Evolutionary conservation across 2,329 filamentous ascomycete species (phyloP), one percentile per base, ranked within the genome.

Genomic region (Aspergillus carbonarius): DNA sequence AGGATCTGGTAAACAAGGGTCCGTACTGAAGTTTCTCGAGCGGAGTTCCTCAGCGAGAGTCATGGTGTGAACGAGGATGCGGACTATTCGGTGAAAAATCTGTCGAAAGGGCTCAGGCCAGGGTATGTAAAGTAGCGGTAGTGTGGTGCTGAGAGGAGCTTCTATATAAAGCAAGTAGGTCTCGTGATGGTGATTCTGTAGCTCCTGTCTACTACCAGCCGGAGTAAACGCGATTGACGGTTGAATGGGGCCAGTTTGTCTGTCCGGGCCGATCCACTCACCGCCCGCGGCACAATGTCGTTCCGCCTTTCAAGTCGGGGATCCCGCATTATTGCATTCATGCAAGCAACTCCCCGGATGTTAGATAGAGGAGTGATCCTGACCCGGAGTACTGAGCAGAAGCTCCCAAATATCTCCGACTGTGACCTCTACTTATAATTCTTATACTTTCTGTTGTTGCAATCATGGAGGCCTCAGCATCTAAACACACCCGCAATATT

Each of bases 1-100:
- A 50, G 58, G 49, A 55, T 57, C 60, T 55, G 34, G 53, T 60
- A 59, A 65, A 59, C 57, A 63, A 53, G 47, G 59, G 58, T 49
- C 73, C 84, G 76, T 77, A 87, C 85, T 87, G 79, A 88, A 88
- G 77, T 88, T 88, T 72, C 85, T 78, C 70, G 84, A 85, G 70
- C 78, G 83, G 72, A 88, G 82, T 74, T 88, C 85, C 62, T 88
- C 85, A 55, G 80, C 78, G 63, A 88, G 71, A 65, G 84, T 83
- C 85, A 86, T 87, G 55, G 54, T 76, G 71, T 61, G 39, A 34
- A 23, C 18, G 30, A 37, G 13, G 17, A 3, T 40, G 9, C 9
- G 18, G 25, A 47, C 37, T 13, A 13, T 30, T 47, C 13, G 12
- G 3, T 20, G 17, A 40, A 18, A 44, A 32, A 18, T 20, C 20